phyloP scores from a whole-genome alignment of 768 basidiomycete genomes.

The Boletus barrowsii region DNA sequence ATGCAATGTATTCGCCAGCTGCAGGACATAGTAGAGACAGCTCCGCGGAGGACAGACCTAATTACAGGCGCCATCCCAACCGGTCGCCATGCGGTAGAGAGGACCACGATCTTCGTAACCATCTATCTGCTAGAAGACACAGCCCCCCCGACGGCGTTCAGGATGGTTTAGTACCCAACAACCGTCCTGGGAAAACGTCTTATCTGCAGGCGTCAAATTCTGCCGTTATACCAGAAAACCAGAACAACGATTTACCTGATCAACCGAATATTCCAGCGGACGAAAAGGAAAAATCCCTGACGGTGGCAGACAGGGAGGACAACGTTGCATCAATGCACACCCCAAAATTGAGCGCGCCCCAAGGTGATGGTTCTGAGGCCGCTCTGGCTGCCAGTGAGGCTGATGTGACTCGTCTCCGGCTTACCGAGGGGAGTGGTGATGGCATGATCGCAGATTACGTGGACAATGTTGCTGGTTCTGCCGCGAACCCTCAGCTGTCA shows the following conservation, averaged over 20 bases:
- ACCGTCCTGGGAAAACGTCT: neutral
- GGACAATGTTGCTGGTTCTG: constrained; percentile 11
- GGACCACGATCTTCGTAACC: neutral
- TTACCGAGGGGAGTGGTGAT: neutral
- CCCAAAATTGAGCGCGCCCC: neutral
- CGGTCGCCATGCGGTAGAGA: constrained; percentile 6
- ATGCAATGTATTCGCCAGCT: neutral
- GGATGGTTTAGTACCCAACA: neutral
- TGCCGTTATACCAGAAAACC: neutral
- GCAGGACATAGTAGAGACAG: constrained; percentile 1
- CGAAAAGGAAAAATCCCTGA: constrained; percentile 7
- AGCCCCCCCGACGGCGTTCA: neutral
- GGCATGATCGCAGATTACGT: constrained; percentile 5
- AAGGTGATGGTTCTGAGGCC: constrained; percentile 2
- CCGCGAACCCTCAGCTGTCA: constrained; percentile 16
- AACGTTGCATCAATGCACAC: neutral
- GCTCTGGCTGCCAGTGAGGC: neutral
- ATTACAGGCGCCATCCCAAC: neutral
- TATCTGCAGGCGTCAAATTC: neutral
- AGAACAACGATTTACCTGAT: neutral
- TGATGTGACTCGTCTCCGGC: neutral
- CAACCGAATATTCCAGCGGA: neutral
- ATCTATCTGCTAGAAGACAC: neutral
- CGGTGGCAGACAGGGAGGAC: neutral
- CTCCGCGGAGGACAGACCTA: constrained; percentile 5